Conservation (phyloP, 2,329 filamentous ascomycete species). For the Sporothrix sp. region DNA sequence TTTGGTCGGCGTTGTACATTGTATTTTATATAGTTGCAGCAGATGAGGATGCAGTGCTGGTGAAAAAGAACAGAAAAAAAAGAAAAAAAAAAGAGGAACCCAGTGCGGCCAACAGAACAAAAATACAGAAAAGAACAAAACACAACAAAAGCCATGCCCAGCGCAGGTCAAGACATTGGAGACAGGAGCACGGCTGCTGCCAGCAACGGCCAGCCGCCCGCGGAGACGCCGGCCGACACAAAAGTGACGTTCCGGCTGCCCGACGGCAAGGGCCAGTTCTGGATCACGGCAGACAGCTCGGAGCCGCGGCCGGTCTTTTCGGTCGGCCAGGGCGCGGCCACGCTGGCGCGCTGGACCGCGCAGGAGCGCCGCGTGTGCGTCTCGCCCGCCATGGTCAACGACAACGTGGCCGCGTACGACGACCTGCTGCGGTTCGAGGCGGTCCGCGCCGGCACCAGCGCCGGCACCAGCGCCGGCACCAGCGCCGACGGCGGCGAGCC, state of each 20-base stretch:
- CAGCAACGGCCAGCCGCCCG: too few relatives aligned
- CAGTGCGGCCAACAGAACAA: not conserved
- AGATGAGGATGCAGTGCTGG: too few relatives aligned
- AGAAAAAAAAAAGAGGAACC: too few relatives aligned
- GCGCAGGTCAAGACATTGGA: not conserved
- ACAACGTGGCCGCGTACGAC: slow-evolving; percentile 14
- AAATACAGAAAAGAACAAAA: not conserved
- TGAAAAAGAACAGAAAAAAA: too few relatives aligned
- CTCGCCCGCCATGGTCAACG: slow-evolving; percentile 17
- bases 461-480: not conserved
- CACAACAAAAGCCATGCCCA: slow-evolving; percentile 2
- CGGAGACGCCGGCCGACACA: too few relatives aligned
- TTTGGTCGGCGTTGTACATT: too few relatives aligned
- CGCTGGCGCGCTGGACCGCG: slow-evolving; percentile 11
- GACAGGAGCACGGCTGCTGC: too few relatives aligned
- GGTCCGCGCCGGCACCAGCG: not conserved
- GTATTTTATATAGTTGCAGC: too few relatives aligned
- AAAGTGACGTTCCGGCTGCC: slow-evolving; percentile 13
- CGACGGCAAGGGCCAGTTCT: slow-evolving; percentile 13
- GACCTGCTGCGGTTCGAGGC: slow-evolving; percentile 7
- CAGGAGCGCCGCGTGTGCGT: slow-evolving; percentile 9
- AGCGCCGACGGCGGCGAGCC: too few relatives aligned
- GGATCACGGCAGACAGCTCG: not conserved
- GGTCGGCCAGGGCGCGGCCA: slow-evolving; percentile 7
- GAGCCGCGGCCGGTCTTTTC: not conserved